phyloP scores from a whole-genome alignment of 2,329 filamentous ascomycete genomes.

The Lecanicillium sp. region DNA sequence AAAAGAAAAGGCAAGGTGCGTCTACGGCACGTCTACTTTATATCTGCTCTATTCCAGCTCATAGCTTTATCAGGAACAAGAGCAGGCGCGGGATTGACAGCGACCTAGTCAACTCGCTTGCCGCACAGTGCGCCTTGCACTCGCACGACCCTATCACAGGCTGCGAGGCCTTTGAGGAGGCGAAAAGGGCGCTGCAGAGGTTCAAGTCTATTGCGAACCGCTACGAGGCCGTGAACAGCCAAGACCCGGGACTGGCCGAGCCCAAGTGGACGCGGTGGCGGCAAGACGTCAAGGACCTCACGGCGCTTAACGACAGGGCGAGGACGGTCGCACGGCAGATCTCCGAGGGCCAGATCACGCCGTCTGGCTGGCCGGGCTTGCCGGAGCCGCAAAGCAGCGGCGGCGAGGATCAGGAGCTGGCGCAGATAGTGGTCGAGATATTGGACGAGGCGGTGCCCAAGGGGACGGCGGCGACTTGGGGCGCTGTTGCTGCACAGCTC shows the following conservation, averaged over 20 bases:
- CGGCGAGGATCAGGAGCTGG: conserved; percentile 21
- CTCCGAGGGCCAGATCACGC: conserved; percentile 25
- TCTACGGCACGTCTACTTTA: neutral
- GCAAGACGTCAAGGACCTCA: conserved; percentile 26
- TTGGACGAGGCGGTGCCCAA: conserved; percentile 22
- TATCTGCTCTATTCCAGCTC: neutral
- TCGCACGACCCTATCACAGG: conserved; percentile 4
- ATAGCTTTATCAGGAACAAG: neutral
- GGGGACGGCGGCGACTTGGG: conserved; percentile 26
- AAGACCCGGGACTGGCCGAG: conserved; percentile 17
- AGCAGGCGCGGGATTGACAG: neutral
- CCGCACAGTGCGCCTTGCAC: neutral
- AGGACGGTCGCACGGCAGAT: conserved; percentile 20
- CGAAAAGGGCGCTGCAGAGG: neutral
- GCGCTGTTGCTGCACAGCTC: conserved; percentile 23
- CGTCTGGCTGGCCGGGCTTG: conserved; percentile 11
- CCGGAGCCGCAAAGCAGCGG: neutral
- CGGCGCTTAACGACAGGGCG: conserved; percentile 23
- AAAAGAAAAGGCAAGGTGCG: neutral
- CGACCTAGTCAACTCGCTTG: neutral
- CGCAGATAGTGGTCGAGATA: conserved; percentile 29
- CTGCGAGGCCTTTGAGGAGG: conserved; percentile 10
- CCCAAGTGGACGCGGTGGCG: conserved; percentile 28
- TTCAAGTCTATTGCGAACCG: conserved; percentile 18
- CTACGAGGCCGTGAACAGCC: conserved; percentile 21